phyloP scores from a whole-genome alignment of 805 yeast genomes.

The Yarrowia deformans region DNA sequence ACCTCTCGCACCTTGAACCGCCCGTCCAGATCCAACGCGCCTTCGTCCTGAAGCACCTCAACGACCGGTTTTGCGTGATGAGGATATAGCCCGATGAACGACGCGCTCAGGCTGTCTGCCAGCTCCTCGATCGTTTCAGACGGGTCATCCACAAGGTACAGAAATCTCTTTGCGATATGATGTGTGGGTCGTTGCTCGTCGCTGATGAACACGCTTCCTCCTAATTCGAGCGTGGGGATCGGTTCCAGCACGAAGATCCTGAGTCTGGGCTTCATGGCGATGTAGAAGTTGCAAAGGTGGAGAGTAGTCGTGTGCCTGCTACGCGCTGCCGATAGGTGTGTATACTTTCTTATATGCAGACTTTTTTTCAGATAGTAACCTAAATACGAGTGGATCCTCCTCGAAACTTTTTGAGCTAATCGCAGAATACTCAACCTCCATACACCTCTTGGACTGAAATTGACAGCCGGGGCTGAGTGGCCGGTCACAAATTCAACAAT shows the following conservation, averaged over 20 bases:
- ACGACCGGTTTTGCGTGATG: conserved; percentile 3
- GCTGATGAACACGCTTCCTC: neutral
- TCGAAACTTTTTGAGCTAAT: no score
- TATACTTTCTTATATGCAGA: neutral
- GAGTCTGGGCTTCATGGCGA: conserved; percentile 3
- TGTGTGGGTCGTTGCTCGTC: neutral
- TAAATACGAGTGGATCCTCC: neutral
- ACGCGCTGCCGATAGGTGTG: no score
- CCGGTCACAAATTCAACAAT: neutral
- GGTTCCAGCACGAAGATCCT: conserved; percentile 13
- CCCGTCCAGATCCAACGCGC: neutral
- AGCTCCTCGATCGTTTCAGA: neutral
- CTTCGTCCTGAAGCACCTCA: neutral
- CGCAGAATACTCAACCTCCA: no score
- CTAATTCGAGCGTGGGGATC: conserved; percentile 14
- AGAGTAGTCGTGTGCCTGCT: neutral
- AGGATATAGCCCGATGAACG: neutral
- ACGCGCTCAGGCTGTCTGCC: neutral
- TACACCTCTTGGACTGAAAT: neutral
- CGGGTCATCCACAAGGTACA: conserved; percentile 3
- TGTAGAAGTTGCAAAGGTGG: no score
- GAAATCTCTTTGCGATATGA: neutral
- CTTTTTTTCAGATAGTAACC: neutral
- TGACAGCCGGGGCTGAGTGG: neutral
- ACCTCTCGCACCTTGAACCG: neutral